Evolutionary conservation across 768 basidiomycete species (phyloP), one percentile per base, ranked within the genome.

Genomic region (Lactifluus piperatus): DNA sequence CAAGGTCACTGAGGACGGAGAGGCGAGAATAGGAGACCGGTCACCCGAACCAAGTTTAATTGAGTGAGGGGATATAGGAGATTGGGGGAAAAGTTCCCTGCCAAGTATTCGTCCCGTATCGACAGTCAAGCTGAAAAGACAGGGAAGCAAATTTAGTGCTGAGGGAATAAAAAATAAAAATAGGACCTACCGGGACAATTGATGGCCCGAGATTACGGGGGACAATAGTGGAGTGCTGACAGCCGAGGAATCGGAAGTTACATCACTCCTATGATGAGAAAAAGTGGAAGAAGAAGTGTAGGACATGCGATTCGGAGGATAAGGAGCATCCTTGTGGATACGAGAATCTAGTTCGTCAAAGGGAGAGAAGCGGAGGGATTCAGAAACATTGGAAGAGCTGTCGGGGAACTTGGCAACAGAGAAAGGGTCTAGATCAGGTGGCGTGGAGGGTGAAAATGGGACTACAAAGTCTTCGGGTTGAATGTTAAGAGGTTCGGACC

Each of bases 351-450:
- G 71, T 60, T 76, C 77, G 0, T 84, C 83, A 65, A 79, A 78
- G 14, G 73, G 76, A 24, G 83, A 83, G 29, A 81, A 71, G 56
- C 77, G 76, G 66, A 57, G 55, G 73, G 78, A 22, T 73, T 75
- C 64, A 80, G 79, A 45, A 58, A 70, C 44, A 45, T 70, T 65
- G 54, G 61, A 73, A 71, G 70, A 68, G 70, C 72, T 27, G 64
- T 78, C 63, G 24, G 79, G 68, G 36, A 80, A 73, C 44, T 75
- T 74, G 45, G 75, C 75, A 20, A 79, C 75, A 27, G 81, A 82
- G 65, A 86, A 86, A 5, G 85, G 85, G 72, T 86, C 84, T 7
- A 73, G 58, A 64, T 86, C 85, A 10, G 84, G 41, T 20, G n/a
- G 74, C 4, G 86, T 71, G 2, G 85, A 85, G 41, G 78, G 76